phyloP scores from a whole-genome alignment of 768 basidiomycete species.

The Asterophora lycoperdoides region DNA sequence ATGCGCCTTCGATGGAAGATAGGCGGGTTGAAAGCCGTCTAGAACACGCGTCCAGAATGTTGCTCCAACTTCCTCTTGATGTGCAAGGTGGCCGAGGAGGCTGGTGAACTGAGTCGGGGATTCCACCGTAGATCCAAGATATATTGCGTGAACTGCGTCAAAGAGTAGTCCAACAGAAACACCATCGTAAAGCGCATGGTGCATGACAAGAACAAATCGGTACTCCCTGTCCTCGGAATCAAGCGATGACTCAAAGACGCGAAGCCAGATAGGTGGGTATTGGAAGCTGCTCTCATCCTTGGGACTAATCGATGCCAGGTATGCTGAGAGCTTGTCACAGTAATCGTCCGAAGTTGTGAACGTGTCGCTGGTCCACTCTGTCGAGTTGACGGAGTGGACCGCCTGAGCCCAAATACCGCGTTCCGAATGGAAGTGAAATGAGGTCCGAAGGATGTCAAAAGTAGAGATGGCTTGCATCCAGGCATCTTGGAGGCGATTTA shows the following conservation, averaged over 20 bases:
- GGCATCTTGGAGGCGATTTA: constrained; percentile 28
- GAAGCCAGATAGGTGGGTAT: constrained; percentile 29
- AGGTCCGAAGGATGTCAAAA: constrained; percentile 42
- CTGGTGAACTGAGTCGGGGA: constrained; percentile 31
- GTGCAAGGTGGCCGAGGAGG: constrained; percentile 32
- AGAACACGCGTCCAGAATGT: constrained; percentile 34
- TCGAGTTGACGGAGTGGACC: constrained; percentile 19
- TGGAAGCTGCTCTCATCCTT: constrained; percentile 21
- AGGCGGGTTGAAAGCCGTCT: constrained; percentile 17
- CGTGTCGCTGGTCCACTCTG: constrained; percentile 20
- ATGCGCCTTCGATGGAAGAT: constrained; percentile 12
- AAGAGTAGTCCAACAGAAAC: constrained; percentile 35
- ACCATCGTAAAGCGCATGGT: constrained; percentile 48
- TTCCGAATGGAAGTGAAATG: constrained; percentile 40
- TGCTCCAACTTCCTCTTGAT: constrained; percentile 34
- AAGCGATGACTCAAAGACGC: constrained; percentile 19
- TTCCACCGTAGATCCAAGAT: constrained; percentile 17
- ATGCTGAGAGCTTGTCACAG: constrained; percentile 10
- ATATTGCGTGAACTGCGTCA: constrained; percentile 27
- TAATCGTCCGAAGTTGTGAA: constrained; percentile 19
- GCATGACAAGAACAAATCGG: constrained; percentile 37
- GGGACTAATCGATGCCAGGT: constrained; percentile 18
- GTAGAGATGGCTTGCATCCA: constrained; percentile 30
- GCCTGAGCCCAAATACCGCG: constrained; percentile 31
- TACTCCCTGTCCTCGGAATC: constrained; percentile 1